These are phyloP conservation scores for Triticum urartu DNA, from an alignment of 176 grass and related monocot species.

Conservation along the genomic window DNA sequence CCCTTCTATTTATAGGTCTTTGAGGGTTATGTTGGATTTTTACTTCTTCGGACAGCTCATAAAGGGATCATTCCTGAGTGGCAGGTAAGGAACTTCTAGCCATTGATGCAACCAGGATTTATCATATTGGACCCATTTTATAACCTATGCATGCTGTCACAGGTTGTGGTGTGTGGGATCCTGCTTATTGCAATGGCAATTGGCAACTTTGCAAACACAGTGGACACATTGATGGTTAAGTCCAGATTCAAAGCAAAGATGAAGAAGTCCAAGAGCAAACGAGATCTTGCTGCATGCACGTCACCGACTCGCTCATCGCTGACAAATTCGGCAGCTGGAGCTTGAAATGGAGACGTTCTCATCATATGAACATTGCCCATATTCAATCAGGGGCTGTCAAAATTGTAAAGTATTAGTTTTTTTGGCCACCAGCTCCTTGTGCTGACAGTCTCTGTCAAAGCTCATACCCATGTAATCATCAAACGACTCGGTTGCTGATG, in stretches of 20 bases:
- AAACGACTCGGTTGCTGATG: constrained; percentile 34
- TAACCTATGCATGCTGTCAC: constrained; percentile 23
- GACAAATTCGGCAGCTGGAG: constrained; percentile 30
- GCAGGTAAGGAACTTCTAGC: constrained; percentile 63
- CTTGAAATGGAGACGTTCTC: constrained; percentile 17
- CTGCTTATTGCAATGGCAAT: constrained; percentile 92
- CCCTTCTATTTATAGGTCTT: constrained; percentile 55
- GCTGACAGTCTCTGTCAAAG: constrained; percentile 19
- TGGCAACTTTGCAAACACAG: constrained; percentile 85
- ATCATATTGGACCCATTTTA: constrained; percentile 6
- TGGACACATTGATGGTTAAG: constrained; percentile 78
- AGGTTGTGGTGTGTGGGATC: constrained; percentile 81
- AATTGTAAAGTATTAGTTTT: constrained; percentile 51
- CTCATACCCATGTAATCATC: constrained; percentile 24
- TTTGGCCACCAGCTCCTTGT: constrained; percentile 30
- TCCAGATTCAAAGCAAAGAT: constrained; percentile 90
- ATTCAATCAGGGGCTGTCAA: constrained; percentile 28
- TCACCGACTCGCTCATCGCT: constrained; percentile 33
- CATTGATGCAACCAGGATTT: neutral
- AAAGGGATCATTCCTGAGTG: constrained; percentile 66
- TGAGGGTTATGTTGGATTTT: constrained; percentile 80
- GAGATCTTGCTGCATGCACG: constrained; percentile 44
- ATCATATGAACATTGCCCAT: constrained; percentile 12
- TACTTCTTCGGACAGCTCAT: constrained; percentile 80
- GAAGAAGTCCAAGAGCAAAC: constrained; percentile 68